Conservation (phyloP, 495 filamentous ascomycete species). For the Rhypophila decipiens region DNA sequence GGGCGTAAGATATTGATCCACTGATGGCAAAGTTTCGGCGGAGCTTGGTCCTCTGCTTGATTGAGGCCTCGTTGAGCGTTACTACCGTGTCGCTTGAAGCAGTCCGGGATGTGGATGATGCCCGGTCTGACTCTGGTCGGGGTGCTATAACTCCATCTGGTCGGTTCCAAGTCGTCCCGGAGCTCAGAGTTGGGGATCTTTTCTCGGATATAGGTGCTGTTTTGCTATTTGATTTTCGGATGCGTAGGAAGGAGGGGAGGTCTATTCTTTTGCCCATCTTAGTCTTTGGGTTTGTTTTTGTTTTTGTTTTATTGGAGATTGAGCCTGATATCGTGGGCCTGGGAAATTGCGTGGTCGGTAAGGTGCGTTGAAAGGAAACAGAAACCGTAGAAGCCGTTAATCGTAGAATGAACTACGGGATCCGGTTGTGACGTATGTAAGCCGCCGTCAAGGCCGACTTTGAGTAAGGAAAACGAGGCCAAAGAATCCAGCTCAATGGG, state of each 20-base stretch:
- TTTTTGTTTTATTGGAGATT: neutral
- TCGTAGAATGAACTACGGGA: neutral
- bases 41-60: constrained; percentile 51
- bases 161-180: neutral
- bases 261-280: constrained; percentile 7
- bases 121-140: constrained; percentile 1
- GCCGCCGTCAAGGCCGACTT: neutral
- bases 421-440: neutral
- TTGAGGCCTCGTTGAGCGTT: neutral
- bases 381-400: neutral
- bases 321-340: too few species aligned
- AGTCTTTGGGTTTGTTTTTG: neutral
- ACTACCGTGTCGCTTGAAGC: neutral
- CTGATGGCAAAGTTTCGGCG: constrained; percentile 49
- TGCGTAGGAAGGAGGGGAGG: constrained; percentile 12
- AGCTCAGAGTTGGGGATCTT: neutral
- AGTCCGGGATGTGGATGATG: neutral
- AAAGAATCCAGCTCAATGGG: neutral
- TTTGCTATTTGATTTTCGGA: constrained; percentile 6
- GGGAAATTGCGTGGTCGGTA: too few species aligned
- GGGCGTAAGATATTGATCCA: constrained; percentile 63
- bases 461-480: neutral
- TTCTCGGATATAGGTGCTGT: neutral
- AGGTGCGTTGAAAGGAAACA: neutral
- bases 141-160: too few species aligned